Evolutionary conservation across 305 asterid species (phyloP).

Genomic region (Fraxinus baroniana): DNA sequence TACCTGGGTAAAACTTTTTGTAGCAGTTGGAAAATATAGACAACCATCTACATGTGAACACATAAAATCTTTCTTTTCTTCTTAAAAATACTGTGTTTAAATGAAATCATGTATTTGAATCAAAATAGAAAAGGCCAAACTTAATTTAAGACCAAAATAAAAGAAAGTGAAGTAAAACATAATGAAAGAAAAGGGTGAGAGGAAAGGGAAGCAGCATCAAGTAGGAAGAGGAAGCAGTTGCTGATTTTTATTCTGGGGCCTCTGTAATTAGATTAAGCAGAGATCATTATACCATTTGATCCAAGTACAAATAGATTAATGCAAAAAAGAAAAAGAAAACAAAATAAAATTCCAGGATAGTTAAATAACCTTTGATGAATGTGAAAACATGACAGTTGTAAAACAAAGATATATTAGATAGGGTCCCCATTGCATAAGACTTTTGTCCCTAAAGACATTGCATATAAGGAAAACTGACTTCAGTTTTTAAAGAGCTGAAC

Average conservation of each 20-base stretch:
- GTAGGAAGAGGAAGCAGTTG: not conserved
- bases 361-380: not conserved
- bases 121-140: not conserved
- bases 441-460: slow-evolving; percentile 7
- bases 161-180: not conserved
- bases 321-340: too few relatives aligned
- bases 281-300: too few relatives aligned
- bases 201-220: not conserved
- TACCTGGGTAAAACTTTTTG: not conserved
- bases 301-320: too few relatives aligned
- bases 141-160: not conserved
- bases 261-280: too few relatives aligned
- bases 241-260: too few relatives aligned
- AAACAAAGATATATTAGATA: not conserved
- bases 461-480: not conserved
- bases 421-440: not conserved
- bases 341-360: not conserved
- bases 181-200: not conserved
- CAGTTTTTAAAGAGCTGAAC: not conserved
- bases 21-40: not conserved
- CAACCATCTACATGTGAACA: not conserved
- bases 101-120: not conserved
- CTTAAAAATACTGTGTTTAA: not conserved
- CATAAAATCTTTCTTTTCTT: not conserved
- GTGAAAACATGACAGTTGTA: not conserved